Conservation (phyloP, 2,329 filamentous ascomycete genomes). For the Paramyrothecium roridum region DNA sequence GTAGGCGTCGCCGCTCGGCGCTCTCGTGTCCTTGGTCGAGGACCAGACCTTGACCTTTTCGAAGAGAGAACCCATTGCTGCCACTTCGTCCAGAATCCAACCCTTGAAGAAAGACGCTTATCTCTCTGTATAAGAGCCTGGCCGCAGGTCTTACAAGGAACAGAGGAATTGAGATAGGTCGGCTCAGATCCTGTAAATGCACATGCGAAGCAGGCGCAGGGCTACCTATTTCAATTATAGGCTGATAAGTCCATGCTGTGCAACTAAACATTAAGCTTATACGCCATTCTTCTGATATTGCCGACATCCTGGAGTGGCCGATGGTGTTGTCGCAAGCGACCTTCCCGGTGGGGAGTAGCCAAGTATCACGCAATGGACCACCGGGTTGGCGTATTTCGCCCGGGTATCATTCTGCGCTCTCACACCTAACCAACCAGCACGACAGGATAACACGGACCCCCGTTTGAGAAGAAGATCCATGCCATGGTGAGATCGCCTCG, state of each 20-base stretch:
- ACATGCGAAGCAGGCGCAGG: too few relatives aligned
- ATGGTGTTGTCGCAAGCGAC: neutral
- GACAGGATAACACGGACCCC: neutral
- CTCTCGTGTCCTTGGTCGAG: neutral
- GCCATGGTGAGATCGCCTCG: neutral
- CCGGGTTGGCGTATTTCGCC: neutral
- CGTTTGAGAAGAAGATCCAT: neutral
- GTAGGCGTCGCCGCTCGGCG: neutral
- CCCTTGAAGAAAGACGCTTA: neutral
- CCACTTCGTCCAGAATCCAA: neutral
- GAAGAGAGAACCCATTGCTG: neutral
- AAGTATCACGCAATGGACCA: conserved; percentile 2
- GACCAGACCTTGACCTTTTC: conserved; percentile 1
- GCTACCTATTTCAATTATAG: too few relatives aligned
- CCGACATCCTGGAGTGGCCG: neutral
- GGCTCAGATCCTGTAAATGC: too few relatives aligned
- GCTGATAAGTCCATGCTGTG: too few relatives aligned
- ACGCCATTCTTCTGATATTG: neutral
- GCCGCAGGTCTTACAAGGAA: neutral
- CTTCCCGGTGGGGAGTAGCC: conserved; percentile 1
- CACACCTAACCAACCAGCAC: neutral
- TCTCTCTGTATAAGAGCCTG: neutral
- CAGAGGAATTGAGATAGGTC: too few relatives aligned
- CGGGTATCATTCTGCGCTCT: neutral
- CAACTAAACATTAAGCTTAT: neutral